These are phyloP conservation scores for Tubosaeta brunneosetosa DNA, from an alignment of 768 basidiomycete species.

Conservation along the genomic window DNA sequence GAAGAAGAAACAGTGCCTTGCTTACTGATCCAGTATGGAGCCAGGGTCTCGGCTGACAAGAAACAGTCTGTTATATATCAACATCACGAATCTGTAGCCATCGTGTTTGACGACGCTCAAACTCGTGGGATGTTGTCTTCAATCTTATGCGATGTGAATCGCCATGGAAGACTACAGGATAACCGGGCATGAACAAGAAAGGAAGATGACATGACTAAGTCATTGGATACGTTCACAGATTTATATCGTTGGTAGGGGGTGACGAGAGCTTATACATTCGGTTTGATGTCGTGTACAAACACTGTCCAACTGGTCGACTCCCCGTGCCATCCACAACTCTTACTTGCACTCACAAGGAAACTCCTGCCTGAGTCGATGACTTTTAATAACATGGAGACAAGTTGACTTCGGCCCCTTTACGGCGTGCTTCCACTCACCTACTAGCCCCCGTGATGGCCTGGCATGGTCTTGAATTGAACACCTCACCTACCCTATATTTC, in stretches of 20 bases:
- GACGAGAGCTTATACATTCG: slow-evolving; percentile 34
- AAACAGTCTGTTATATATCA: too few relatives aligned
- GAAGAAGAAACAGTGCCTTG: too few relatives aligned
- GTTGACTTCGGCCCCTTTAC: slow-evolving; percentile 16
- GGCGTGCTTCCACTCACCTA: slow-evolving; percentile 42
- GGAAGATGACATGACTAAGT: slow-evolving; percentile 21
- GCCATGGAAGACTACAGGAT: slow-evolving; percentile 26
- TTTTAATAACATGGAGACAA: slow-evolving; percentile 32
- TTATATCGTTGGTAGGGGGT: slow-evolving; percentile 28
- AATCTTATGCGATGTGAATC: too few relatives aligned
- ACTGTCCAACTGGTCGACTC: slow-evolving; percentile 80
- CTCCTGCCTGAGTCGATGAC: slow-evolving; percentile 81
- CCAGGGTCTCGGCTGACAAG: too few relatives aligned
- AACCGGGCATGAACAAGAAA: slow-evolving; percentile 25
- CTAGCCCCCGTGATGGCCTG: slow-evolving; percentile 96
- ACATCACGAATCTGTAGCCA: too few relatives aligned
- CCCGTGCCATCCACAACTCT: slow-evolving; percentile 91
- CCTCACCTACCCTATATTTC: slow-evolving; percentile 60
- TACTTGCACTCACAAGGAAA: slow-evolving; percentile 88
- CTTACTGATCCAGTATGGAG: too few relatives aligned
- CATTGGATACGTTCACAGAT: slow-evolving; percentile 13
- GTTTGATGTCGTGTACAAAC: slow-evolving; percentile 84
- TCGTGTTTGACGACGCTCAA: too few relatives aligned
- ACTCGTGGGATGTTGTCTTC: too few relatives aligned
- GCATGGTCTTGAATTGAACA: slow-evolving; percentile 90